Base-by-base conservation (phyloP, 208 protist species). In the Wallacemonas rigidus region DNA sequence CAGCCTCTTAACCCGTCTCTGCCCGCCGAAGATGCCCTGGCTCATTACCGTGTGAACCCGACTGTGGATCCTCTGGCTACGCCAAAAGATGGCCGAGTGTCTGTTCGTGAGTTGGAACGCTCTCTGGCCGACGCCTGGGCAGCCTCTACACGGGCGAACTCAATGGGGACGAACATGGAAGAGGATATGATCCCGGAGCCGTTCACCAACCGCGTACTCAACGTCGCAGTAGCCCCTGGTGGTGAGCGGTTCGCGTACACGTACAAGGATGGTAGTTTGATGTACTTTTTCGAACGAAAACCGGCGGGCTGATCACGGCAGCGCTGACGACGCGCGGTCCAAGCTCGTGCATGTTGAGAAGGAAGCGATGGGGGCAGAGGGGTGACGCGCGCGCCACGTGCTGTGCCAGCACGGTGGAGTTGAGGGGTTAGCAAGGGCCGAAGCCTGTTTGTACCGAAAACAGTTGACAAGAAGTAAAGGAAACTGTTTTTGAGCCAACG, bases 221-320 rank as follows among this genome's bases (percentile, higher is more conserved):
- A 72, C 58, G 67, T 92, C 8, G 82, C 88, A 12, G 82, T 96
- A n/a, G 83, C 87, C 1, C 89, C 90, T n/a, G 91, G 89, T 53
- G 91, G 91, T 0, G 87, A 94, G 75, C 67, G 91, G 7, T 96
- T 96, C 69, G 84, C 81, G 12, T 89, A 91, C 60, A 87, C 83
- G 2, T 94, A 80, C 69, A 87, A 89, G 70, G 89, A 93, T 48
- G 91, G 86, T 17, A 68, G 79, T 36, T 58, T 86, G 9, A 80
- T 96, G 26, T 91, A 88, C 75, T 71, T 94, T 17, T 91, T 94
- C 81, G 92, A 95, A 71, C 88, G 89, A 12, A 60, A 74, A 50
- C 60, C 38, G 12, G 7, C 26, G 5, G 50, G 60, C 15, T 51
- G 60, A 53, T 50, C 12, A 12, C 45, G 0, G 45, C 45, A 6